Base-by-base conservation (phyloP, 495 filamentous ascomycete genomes). In the Annulohypoxylon moriforme region DNA sequence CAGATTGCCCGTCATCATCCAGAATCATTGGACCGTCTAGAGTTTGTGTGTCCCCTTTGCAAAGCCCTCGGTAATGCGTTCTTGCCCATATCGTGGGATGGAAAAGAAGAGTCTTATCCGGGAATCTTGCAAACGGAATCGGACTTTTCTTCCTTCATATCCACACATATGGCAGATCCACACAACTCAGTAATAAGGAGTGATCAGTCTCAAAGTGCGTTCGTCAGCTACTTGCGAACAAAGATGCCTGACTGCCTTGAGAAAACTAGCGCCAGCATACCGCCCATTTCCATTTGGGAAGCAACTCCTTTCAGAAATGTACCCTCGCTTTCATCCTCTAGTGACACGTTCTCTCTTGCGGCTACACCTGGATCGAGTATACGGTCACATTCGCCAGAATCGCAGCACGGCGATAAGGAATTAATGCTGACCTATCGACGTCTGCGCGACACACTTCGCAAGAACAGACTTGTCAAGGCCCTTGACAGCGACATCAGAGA, bases 21-120 rank as follows among this genome's bases (percentile, higher is more conserved):
- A 0, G 96, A 98, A 77, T 85, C 88, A 52, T 81, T 92, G 1
- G 80, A 85, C 13, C 80, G 86, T 22, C 90, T 96, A 46, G 96
- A 99, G 68, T 99, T 98, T 73, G 91, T 97, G 25, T 99, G 96
- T 71, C 96, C 96, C n/a, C 85, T 99, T 11, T 99, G 96, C 83
- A 99, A 98, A 80, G 96, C 96, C 1, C 86, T 98, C 7, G 96
- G 96, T 2, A 99, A 99, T 75, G 87, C 93, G 7, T 98, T 99
- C 82, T 80, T 99, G 31, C 96, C 96, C 1, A 94, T 98, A 53
- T 92, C 96, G 33, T 99, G 96, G 96, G 94, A 93, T 72, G 91
- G 91, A 22, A 93, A 98, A 76, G 91, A 94, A 68, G 92, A 96
- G 75, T 85, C 87, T 1, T 92, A 93, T 70, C 90, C 92, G 0